Base-by-base conservation (phyloP, 805 yeast genomes). In the Pichia manshurica region DNA sequence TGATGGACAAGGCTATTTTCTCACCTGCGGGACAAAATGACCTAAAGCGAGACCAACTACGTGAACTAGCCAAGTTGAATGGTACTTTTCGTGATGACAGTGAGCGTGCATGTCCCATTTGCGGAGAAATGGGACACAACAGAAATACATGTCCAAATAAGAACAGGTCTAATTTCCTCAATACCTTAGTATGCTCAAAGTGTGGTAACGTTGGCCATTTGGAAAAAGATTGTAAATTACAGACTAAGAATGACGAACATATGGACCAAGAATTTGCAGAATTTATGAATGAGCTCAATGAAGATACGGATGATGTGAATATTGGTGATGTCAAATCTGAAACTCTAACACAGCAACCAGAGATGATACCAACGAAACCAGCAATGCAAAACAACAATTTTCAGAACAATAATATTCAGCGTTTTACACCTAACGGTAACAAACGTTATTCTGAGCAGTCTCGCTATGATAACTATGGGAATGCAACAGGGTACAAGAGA, bases 1-100 rank as follows among this genome's bases (percentile, higher is more conserved):
- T 93, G 45, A 80, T 95, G 15, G 79, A 85, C 46, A 84, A 82
- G 52, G 96, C 96, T 0, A 85, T 90, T 1, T 74, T 81, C 17
- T 81, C 95, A 0, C 99, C 99, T 2, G 91, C 85, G 53, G 96
- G 96, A 1, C 95, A 87, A 62, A 93, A 91, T 64, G 96, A 88
- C 53, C 73, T 87, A 62, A 93, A 93, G 60, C 73, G 97, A 50
- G 87, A 84, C 39, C 99, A 93, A 65, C 73, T 93, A 50, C 76
- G 96, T 53, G 96, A 91, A 60, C 73, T 93, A 57, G 99, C 99
- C 0, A 84, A 87, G 21, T 72, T 93, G 47, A 95, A 93, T 67
- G 99, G 99, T 65, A 93, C 99, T 0, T 71, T 89, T 41, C 76
- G 98, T 46, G 71, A 75, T 1, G 91, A 84, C 54, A 81, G 77